These are phyloP conservation scores for Casuarina glauca DNA, from an alignment of 306 rosid species.

Conservation along the genomic window DNA sequence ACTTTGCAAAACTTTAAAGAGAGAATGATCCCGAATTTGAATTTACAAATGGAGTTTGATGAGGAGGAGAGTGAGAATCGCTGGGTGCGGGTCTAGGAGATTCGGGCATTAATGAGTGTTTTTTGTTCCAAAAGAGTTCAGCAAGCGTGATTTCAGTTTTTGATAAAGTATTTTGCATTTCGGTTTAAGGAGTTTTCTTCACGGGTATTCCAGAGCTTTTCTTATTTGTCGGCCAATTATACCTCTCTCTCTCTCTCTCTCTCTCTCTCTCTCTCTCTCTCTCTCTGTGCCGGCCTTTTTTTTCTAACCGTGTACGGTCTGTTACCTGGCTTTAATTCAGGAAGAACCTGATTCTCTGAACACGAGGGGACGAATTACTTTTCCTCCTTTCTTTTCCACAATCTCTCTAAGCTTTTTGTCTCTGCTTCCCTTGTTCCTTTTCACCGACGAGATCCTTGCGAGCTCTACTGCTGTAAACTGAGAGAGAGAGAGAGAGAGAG, in stretches of 20 bases:
- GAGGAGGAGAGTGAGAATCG: background rate
- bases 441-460: conserved; percentile 8
- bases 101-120: conserved; percentile 18
- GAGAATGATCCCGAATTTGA: background rate
- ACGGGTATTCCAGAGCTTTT: conserved; percentile 29
- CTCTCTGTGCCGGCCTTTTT: conserved; percentile 9
- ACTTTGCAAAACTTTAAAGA: background rate
- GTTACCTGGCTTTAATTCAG: conserved; percentile 29
- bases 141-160: background rate
- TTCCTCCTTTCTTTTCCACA: conserved; percentile 12
- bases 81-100: conserved; percentile 14
- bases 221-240: conserved; percentile 24
- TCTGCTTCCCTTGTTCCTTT: background rate
- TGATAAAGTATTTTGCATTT: background rate
- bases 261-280: conserved; percentile 4
- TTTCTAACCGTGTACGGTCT: conserved; percentile 10
- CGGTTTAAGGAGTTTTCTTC: conserved; percentile 13
- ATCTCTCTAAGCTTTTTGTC: conserved; percentile 23
- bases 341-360: conserved; percentile 73
- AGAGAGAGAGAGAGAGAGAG: conserved; percentile 12
- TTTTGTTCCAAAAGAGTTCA: background rate
- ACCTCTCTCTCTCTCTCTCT: conserved; percentile 1
- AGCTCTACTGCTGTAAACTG: background rate
- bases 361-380: conserved; percentile 33
- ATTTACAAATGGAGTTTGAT: too few species aligned